These are phyloP conservation scores for Pichia sorboxylosa DNA, from an alignment of 1,139 yeast species.

Conservation along the genomic window DNA sequence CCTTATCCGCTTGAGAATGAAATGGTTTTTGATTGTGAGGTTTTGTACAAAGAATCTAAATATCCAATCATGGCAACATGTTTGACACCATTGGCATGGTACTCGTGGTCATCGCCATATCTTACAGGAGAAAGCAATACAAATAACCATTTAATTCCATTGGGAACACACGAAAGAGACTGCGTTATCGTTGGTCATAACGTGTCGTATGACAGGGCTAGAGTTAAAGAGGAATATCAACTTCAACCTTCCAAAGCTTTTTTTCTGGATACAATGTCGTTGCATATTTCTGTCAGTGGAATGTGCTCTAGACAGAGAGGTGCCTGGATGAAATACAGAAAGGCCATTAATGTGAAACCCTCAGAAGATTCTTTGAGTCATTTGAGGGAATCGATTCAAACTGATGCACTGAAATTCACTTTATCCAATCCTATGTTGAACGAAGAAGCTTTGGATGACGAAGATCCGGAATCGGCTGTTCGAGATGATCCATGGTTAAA, in stretches of 20 bases:
- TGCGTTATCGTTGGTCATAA: conserved; percentile 80
- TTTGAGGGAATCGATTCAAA: conserved; percentile 12
- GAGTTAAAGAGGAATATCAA: conserved; percentile 74
- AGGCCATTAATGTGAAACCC: conserved; percentile 18
- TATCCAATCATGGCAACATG: conserved; percentile 82
- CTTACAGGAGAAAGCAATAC: conserved; percentile 41
- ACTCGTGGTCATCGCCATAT: conserved; percentile 88
- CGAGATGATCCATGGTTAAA: conserved; percentile 64
- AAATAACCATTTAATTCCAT: conserved; percentile 59
- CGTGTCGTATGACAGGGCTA: conserved; percentile 81
- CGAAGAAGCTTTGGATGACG: conserved; percentile 15
- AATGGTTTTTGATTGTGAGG: conserved; percentile 84
- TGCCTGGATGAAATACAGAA: conserved; percentile 56
- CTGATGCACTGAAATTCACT: conserved; percentile 14
- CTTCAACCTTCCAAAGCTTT: conserved; percentile 58
- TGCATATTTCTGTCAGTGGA: conserved; percentile 86
- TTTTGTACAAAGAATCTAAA: conserved; percentile 59
- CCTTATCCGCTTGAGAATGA: conserved; percentile 56
- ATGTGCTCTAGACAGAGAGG: conserved; percentile 89
- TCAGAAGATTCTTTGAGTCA: conserved; percentile 17
- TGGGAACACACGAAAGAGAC: conserved; percentile 32
- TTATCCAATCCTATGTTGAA: conserved; percentile 12
- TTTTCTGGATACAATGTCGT: conserved; percentile 82
- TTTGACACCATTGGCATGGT: conserved; percentile 73
- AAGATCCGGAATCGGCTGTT: conserved; percentile 11